phyloP scores from a whole-genome alignment of 176 grass and related monocot genomes.

The Alloteropsis semialata region DNA sequence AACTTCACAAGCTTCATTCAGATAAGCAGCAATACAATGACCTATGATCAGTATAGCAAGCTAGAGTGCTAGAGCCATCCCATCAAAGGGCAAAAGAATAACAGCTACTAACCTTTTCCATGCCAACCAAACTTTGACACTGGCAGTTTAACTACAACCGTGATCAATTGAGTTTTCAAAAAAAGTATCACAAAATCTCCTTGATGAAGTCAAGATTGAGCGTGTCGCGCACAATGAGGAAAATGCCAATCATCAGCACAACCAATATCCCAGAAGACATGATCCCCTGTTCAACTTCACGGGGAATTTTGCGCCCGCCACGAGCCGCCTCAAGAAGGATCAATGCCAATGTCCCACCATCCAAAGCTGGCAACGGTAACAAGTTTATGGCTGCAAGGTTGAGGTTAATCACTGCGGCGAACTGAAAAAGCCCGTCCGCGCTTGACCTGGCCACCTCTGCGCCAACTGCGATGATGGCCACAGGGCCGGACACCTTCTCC shows the following conservation, averaged over 20 bases:
- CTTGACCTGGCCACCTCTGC: conserved; percentile 83
- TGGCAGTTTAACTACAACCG: background rate
- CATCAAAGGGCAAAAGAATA: conserved; percentile 23
- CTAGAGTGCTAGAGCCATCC: conserved; percentile 33
- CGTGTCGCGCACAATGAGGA: conserved; percentile 94
- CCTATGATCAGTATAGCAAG: conserved; percentile 40
- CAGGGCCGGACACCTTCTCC: conserved; percentile 79
- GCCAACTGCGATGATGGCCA: conserved; percentile 88
- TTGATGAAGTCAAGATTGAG: conserved; percentile 98
- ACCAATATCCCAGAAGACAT: conserved; percentile 89
- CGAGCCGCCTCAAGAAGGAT: conserved; percentile 89
- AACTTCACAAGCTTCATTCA: conserved; percentile 2
- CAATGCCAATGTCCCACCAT: conserved; percentile 72
- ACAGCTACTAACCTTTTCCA: conserved; percentile 17
- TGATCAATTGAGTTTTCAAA: conserved; percentile 5
- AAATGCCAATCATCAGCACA: conserved; percentile 84
- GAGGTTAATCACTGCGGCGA: conserved; percentile 83
- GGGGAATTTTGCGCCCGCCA: conserved; percentile 79
- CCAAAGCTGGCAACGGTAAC: conserved; percentile 68
- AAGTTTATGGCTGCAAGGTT: conserved; percentile 92
- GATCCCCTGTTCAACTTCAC: conserved; percentile 89
- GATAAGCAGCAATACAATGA: conserved; percentile 27
- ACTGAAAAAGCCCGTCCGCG: conserved; percentile 74
- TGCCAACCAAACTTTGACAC: background rate
- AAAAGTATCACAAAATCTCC: conserved; percentile 67